Conservation (phyloP, 129 eudicot species). For the Daucus carota region DNA sequence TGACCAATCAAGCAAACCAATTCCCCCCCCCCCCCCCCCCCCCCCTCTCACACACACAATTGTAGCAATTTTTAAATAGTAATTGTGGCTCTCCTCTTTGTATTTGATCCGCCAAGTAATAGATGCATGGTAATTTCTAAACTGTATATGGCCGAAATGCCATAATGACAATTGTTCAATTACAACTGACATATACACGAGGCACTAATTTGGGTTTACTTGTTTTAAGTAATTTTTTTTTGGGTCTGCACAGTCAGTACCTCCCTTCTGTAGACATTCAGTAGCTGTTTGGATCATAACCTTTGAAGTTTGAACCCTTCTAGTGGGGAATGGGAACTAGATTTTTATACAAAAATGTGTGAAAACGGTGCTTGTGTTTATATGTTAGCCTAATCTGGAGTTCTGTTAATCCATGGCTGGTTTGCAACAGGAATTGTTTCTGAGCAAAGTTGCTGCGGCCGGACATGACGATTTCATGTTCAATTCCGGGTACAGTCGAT, state of each 20-base stretch:
- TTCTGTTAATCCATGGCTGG: not conserved
- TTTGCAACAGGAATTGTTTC: slow-evolving; percentile 60
- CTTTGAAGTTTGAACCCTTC: not conserved
- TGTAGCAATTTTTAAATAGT: not conserved
- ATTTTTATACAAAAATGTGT: not conserved
- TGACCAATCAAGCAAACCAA: not conserved
- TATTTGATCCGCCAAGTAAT: not conserved
- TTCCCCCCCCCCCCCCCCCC: too few relatives aligned
- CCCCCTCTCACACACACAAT: not conserved
- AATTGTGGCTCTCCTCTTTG: not conserved
- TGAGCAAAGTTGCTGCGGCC: slow-evolving; percentile 56
- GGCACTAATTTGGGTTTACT: not conserved
- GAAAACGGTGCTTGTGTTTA: not conserved
- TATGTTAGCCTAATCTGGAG: not conserved
- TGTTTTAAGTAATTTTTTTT: not conserved
- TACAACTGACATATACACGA: not conserved
- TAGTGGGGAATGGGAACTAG: not conserved
- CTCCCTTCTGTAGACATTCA: not conserved
- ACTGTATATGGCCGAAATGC: not conserved
- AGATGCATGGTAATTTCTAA: not conserved
- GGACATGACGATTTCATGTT: slow-evolving; percentile 40
- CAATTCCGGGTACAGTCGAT: slow-evolving; percentile 25
- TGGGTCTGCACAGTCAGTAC: not conserved
- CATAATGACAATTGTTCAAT: not conserved
- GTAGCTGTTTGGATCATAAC: not conserved